A percentile compares a stretch with the other conserved stretches of the same genome.
phyloP scores from a whole-genome alignment of 1,284 basidiomycete genomes.

The Apiotrichum veenhuisii region DNA sequence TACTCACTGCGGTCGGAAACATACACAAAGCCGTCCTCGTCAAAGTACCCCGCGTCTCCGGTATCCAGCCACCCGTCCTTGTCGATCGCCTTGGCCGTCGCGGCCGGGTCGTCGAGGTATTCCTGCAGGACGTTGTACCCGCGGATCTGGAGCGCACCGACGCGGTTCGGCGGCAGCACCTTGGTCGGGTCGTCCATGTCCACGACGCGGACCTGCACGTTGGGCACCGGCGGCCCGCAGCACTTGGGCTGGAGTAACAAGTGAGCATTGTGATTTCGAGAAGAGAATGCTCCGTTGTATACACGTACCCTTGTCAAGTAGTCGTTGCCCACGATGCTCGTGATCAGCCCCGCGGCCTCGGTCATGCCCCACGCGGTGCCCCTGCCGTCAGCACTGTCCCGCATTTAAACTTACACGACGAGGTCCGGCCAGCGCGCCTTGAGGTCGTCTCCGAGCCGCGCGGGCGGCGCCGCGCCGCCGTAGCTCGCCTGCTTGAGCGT shows the following conservation, averaged over 20 bases:
- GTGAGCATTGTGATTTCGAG: too few species aligned
- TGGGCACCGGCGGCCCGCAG: constrained; percentile 33
- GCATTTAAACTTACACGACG: neutral
- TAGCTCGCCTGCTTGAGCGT: constrained; percentile 36
- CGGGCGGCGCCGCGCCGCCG: constrained; percentile 38
- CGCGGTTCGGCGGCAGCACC: constrained; percentile 20
- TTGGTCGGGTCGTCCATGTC: constrained; percentile 25
- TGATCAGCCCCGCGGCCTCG: constrained; percentile 43
- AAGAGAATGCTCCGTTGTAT: too few species aligned
- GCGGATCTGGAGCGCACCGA: constrained; percentile 33
- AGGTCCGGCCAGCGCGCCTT: constrained; percentile 27
- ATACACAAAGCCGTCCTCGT: constrained; percentile 38
- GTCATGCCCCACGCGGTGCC: constrained; percentile 43
- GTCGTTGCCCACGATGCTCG: constrained; percentile 33
- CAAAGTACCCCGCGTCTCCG: constrained; percentile 38
- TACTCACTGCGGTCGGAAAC: constrained; percentile 33
- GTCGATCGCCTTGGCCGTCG: constrained; percentile 18
- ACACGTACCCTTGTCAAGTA: constrained; percentile 22
- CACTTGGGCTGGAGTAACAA: constrained; percentile 1
- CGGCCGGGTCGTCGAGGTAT: constrained; percentile 23
- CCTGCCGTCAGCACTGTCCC: neutral
- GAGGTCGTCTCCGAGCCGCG: constrained; percentile 28
- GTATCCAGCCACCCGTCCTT: constrained; percentile 45
- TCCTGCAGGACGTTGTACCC: constrained; percentile 45
- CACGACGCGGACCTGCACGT: constrained; percentile 33